phyloP scores from a whole-genome alignment of 345 rosid genomes.

The Syzygium aromaticum region DNA sequence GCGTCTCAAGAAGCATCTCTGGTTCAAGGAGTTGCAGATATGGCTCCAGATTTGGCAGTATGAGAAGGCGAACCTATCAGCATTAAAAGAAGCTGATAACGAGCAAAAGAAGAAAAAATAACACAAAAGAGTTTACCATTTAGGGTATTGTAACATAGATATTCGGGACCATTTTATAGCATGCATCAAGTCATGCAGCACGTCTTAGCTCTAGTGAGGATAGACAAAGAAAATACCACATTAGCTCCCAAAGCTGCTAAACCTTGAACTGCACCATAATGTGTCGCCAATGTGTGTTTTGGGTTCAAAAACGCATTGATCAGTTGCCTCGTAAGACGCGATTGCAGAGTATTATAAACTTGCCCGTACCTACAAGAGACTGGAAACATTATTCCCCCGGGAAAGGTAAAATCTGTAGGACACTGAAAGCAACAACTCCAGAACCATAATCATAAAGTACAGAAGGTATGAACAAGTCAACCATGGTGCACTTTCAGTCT shows the following conservation, averaged over 20 bases:
- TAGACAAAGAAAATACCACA: conserved; percentile 46
- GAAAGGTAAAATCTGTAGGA: not conserved
- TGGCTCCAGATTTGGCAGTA: conserved; percentile 73
- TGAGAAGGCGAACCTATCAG: conserved; percentile 63
- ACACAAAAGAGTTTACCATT: not conserved
- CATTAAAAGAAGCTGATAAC: conserved; percentile 1
- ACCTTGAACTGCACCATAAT: conserved; percentile 97
- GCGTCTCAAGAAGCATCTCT: conserved; percentile 75
- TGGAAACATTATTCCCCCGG: not conserved
- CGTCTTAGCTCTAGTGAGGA: not conserved
- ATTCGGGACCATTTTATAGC: not conserved
- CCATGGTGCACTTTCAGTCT: not conserved
- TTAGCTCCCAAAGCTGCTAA: conserved; percentile 83
- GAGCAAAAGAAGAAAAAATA: not conserved
- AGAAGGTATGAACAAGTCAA: not conserved
- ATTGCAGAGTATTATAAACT: conserved; percentile 71
- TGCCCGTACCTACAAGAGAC: conserved; percentile 64
- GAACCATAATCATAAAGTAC: not conserved
- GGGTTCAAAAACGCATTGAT: conserved; percentile 85
- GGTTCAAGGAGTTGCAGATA: conserved; percentile 84
- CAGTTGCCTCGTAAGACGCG: conserved; percentile 85
- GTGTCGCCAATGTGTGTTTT: conserved; percentile 78
- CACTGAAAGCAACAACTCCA: not conserved
- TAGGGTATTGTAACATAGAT: not conserved
- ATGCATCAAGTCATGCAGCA: not conserved